Base-by-base conservation (phyloP, 768 basidiomycete genomes). In the Punctularia strigosozonata region DNA sequence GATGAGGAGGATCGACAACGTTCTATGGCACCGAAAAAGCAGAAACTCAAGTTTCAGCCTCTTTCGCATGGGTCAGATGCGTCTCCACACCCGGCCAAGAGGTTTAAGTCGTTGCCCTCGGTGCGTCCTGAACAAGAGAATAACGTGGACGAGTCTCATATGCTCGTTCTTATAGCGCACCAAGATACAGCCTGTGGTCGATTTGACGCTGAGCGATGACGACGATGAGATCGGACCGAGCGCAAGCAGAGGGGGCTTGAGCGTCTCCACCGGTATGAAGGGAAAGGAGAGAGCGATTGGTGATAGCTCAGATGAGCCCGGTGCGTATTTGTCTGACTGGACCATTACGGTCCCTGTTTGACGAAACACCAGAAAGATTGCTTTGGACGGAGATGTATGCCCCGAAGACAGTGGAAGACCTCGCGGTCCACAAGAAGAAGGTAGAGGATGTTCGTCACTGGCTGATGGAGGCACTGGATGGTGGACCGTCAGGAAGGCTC, bases 401-500 rank as follows among this genome's bases (percentile, higher is more conserved):
- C 51, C 78, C 78, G 17, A 63, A 46, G 2, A 64, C 71, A 6
- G 76, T 77, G 77, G 75, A 69, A 28, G 76, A 86, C 26, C 61
- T 91, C 6, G 83, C 83, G 3, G 80, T 91, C 25, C 84, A 92
- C 59, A 70, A 75, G 40, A 70, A 69, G 18, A 90, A 89, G 55
- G 75, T 89, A 0, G 76, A 80, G 37, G 79, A 85, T 42, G 79
- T 89, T 6, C 71, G 80, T 4, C 62, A 67, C 25, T 90, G 86
- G 86, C 52, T 90, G 0, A 43, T 54, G 0, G 86, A 88, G 47
- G 81, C 87, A 1, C 73, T 82, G 25, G 71, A 75, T 1, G 80
- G 76, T 1, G 77, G 77, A 0, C 72, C 74, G 4, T 72, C 73
- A 0, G 73, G 72, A 0, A 77, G 71, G 46, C 51, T 83, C 32